Evolutionary conservation across 768 basidiomycete species (phyloP).

Genomic region (Mycena epipterygia): DNA sequence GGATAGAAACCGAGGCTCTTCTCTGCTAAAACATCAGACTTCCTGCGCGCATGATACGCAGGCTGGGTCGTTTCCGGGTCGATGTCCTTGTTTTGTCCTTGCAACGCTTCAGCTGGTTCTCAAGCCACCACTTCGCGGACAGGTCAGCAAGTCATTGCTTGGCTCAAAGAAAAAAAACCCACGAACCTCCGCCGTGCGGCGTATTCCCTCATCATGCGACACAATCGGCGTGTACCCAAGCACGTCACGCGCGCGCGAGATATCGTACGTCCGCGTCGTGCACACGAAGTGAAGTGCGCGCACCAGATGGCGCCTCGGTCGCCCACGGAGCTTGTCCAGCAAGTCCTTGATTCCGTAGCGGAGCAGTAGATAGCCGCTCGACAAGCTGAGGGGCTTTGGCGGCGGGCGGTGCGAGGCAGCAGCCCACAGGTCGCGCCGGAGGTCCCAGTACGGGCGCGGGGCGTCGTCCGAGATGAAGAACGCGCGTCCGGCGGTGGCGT

Average conservation of each 20-base stretch:
- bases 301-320: conserved; percentile 52
- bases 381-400: background rate
- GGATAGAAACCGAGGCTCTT: too few relatives aligned
- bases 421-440: conserved; percentile 55
- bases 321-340: conserved; percentile 52
- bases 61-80: too few relatives aligned
- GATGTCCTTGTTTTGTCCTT: too few relatives aligned
- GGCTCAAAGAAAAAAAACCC: background rate
- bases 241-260: conserved; percentile 60
- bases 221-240: conserved; percentile 66
- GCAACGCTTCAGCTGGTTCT: too few relatives aligned
- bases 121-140: conserved; percentile 22
- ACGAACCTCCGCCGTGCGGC: conserved; percentile 45
- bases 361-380: conserved; percentile 46
- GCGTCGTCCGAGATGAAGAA: conserved; percentile 71
- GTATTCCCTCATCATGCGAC: conserved; percentile 61
- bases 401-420: conserved; percentile 11
- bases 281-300: conserved; percentile 57
- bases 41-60: too few relatives aligned
- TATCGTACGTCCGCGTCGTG: conserved; percentile 61
- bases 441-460: conserved; percentile 67
- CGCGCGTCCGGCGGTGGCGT: conserved; percentile 61
- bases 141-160: background rate
- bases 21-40: too few relatives aligned
- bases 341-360: conserved; percentile 54